phyloP scores from a whole-genome alignment of 1,139 yeast species.

The Diutina sp. region DNA sequence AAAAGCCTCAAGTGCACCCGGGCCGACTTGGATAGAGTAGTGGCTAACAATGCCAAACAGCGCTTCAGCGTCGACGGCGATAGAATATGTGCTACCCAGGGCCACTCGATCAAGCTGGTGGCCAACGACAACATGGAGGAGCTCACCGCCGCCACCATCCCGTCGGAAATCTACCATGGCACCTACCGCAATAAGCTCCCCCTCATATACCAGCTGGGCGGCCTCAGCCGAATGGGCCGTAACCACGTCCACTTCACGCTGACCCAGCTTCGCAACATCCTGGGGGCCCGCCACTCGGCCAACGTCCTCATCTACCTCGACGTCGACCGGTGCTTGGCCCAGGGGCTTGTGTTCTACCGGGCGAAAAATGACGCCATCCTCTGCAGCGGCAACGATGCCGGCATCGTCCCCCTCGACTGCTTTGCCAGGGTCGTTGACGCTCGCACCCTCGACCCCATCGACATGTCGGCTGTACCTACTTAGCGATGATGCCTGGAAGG shows the following conservation, averaged over 20 bases:
- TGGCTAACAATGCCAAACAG: constrained; percentile 53
- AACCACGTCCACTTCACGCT: constrained; percentile 69
- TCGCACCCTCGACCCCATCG: neutral
- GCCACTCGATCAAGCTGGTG: constrained; percentile 57
- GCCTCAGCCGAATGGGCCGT: constrained; percentile 58
- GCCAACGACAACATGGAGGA: constrained; percentile 29
- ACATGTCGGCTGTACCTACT: neutral
- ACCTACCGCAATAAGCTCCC: constrained; percentile 44
- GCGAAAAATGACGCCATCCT: constrained; percentile 69
- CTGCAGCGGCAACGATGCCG: constrained; percentile 38
- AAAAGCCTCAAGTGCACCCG: constrained; percentile 40
- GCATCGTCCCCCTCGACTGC: neutral
- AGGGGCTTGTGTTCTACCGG: constrained; percentile 43
- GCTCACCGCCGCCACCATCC: constrained; percentile 11
- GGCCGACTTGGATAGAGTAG: constrained; percentile 50
- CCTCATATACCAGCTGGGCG: constrained; percentile 38
- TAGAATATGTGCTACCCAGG: constrained; percentile 79
- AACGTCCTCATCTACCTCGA: constrained; percentile 55
- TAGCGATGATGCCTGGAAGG: neutral
- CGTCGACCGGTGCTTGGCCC: constrained; percentile 26
- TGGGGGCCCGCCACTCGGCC: constrained; percentile 62
- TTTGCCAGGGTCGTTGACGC: neutral
- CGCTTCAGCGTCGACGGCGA: constrained; percentile 38
- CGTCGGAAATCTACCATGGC: constrained; percentile 55
- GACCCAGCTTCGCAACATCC: constrained; percentile 18